Evolutionary conservation across 2,329 filamentous ascomycete genomes (phyloP), one percentile per base, ranked within the genome.

Genomic region (Colletotrichum euphorbiae): DNA sequence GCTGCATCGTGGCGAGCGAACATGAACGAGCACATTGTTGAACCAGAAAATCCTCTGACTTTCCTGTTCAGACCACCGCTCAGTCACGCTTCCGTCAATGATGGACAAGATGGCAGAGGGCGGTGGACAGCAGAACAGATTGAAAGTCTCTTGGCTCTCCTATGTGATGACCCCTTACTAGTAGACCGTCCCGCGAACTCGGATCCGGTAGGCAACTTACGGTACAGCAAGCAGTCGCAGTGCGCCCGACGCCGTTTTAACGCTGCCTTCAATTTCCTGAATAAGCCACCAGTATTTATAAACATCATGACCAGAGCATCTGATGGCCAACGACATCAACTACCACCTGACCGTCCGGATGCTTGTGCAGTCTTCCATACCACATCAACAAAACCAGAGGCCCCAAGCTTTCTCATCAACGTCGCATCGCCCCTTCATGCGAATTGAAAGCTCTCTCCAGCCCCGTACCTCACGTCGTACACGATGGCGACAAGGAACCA

Each of bases 1-100:
- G 19, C 31, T 19, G 33, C 61, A 65, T 46, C 54, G 36, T 42
- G 48, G 65, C 54, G 38, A 40, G 55, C 66, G 38, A 40, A 48
- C 66, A 51, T 55, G 62, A 52, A 60, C 56, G 48, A 59, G 19
- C 48, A 31, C 54, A n/a, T 12, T 38, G 17, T 21, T 46, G 15
- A 21, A 40, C 8, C 31, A 13, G 24, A n/a, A 28, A 52, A 45
- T 36, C 6, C 31, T 55, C 52, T 36, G 15, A 21, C n/a, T 55
- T 58, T 17, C 33, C 40, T 13, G 1, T 50, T 65, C 31, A 40
- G 65, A 48, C 9, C 40, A 38, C 17, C n/a, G 5, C 8, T 38
- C 17, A n/a, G 13, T 55, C 51, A 9, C 15, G 8, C 11, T 57
- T 15, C n/a, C 8, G 24, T 28, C 54, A 28, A 17, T 51, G 11